phyloP scores from a whole-genome alignment of 2,329 filamentous ascomycete species.

The Alternaria angustiovoidea region DNA sequence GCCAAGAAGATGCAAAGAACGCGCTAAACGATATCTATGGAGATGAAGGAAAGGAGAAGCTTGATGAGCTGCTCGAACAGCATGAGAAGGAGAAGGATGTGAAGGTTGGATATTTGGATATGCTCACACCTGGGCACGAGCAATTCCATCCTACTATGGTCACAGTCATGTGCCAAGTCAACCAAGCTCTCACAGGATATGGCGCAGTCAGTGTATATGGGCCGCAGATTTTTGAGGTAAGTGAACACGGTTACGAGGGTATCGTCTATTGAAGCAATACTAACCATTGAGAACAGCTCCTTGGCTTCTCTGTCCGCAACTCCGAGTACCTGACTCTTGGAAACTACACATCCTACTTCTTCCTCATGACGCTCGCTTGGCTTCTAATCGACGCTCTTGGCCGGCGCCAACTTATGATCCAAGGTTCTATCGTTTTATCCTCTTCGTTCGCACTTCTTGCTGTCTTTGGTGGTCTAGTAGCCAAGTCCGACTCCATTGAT shows the following conservation, averaged over 20 bases:
- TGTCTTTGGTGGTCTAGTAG: constrained; percentile 60
- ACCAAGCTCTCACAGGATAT: constrained; percentile 67
- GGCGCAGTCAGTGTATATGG: constrained; percentile 70
- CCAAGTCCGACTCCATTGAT: constrained; percentile 47
- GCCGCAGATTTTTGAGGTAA: constrained; percentile 67
- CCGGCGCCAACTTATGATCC: constrained; percentile 62
- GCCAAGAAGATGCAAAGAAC: constrained; percentile 60
- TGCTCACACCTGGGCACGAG: constrained; percentile 62
- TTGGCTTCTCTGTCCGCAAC: constrained; percentile 61
- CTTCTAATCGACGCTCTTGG: constrained; percentile 65
- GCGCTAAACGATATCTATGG: constrained; percentile 61
- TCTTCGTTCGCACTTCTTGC: constrained; percentile 61
- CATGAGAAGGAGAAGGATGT: constrained; percentile 61
- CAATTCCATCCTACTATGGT: constrained; percentile 69
- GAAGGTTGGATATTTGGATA: constrained; percentile 63
- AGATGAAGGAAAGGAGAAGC: constrained; percentile 58
- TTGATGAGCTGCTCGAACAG: constrained; percentile 60
- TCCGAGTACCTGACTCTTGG: constrained; percentile 67
- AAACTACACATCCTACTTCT: constrained; percentile 69
- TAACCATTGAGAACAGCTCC: constrained; percentile 63
- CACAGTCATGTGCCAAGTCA: constrained; percentile 69
- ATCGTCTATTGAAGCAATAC: constrained; percentile 32
- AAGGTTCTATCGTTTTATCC: constrained; percentile 60
- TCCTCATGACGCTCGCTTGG: constrained; percentile 70
- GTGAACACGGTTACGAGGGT: neutral